Percentiles rank a stretch among this genome's conserved stretches.
phyloP scores from a whole-genome alignment of 129 eudicot species.

The Apium graveolens region DNA sequence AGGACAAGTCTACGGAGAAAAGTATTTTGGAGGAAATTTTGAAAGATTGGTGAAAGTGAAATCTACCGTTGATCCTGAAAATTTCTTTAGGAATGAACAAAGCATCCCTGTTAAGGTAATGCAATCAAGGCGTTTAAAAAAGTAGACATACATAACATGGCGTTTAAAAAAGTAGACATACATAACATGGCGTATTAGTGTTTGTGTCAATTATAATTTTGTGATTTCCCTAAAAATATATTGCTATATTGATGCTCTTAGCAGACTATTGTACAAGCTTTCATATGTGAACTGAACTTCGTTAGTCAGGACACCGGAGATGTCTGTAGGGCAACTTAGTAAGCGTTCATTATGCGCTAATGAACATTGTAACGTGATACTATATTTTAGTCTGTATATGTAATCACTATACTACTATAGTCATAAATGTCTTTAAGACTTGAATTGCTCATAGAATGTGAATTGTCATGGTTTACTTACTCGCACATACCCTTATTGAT shows the following conservation, averaged over 20 bases:
- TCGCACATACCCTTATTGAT: background rate
- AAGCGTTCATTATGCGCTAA: background rate
- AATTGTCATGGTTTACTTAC: slow-evolving; percentile 3
- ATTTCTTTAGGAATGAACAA: slow-evolving; percentile 19
- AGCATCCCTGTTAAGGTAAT: slow-evolving; percentile 13
- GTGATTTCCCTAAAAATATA: background rate
- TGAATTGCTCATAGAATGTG: background rate
- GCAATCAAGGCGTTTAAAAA: background rate
- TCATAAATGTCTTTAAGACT: background rate
- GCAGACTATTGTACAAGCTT: background rate
- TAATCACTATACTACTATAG: background rate
- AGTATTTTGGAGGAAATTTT: slow-evolving; percentile 17
- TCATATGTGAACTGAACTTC: background rate
- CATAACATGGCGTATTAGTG: background rate
- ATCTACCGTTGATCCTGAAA: slow-evolving; percentile 18
- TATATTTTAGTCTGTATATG: background rate
- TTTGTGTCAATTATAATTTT: background rate
- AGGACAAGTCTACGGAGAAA: slow-evolving; percentile 12
- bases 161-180: background rate
- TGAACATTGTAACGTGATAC: background rate
- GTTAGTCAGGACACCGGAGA: background rate
- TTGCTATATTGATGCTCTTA: background rate
- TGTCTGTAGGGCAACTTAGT: background rate
- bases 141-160: background rate
- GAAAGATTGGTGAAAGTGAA: slow-evolving; percentile 25